Conservation (phyloP, 2,329 filamentous ascomycete genomes). For the Pseudocercospora ulei region DNA sequence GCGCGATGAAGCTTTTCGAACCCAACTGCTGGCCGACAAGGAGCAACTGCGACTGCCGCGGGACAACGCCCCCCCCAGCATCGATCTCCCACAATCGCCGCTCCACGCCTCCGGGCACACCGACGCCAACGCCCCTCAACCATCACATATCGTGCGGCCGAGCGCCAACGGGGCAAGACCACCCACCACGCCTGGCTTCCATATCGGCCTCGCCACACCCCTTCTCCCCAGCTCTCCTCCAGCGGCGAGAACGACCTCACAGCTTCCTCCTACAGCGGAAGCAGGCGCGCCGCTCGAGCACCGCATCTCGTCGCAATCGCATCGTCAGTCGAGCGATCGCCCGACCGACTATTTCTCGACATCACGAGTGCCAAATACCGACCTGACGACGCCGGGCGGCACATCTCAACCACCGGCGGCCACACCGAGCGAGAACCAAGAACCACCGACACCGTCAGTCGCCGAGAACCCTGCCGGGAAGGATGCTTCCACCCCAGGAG, state of each 20-base stretch:
- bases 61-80: slow-evolving; percentile 52
- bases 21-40: slow-evolving; percentile 54
- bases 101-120: slow-evolving; percentile 39
- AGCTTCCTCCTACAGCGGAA: slow-evolving; percentile 35
- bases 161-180: slow-evolving; percentile 53
- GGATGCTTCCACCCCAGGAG: slow-evolving; percentile 28
- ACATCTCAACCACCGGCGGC: slow-evolving; percentile 24
- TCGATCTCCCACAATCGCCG: slow-evolving; percentile 43
- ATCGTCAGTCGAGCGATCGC: slow-evolving; percentile 51
- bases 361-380: slow-evolving; percentile 44
- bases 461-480: slow-evolving; percentile 50
- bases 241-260: slow-evolving; percentile 32
- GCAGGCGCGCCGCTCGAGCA: slow-evolving; percentile 46
- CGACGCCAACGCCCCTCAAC: slow-evolving; percentile 37
- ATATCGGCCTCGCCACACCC: slow-evolving; percentile 53
- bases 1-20: slow-evolving; percentile 65
- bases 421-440: slow-evolving; percentile 30
- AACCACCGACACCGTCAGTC: slow-evolving; percentile 35
- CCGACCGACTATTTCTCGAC: slow-evolving; percentile 68
- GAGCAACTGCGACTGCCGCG: slow-evolving; percentile 50
- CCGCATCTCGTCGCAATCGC: slow-evolving; percentile 46
- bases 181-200: slow-evolving; percentile 63
- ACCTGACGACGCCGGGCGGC: slow-evolving; percentile 25
- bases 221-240: slow-evolving; percentile 32
- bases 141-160: slow-evolving; percentile 48